Base-by-base conservation (phyloP, 2,329 filamentous ascomycete species). In the Alternaria sp. region DNA sequence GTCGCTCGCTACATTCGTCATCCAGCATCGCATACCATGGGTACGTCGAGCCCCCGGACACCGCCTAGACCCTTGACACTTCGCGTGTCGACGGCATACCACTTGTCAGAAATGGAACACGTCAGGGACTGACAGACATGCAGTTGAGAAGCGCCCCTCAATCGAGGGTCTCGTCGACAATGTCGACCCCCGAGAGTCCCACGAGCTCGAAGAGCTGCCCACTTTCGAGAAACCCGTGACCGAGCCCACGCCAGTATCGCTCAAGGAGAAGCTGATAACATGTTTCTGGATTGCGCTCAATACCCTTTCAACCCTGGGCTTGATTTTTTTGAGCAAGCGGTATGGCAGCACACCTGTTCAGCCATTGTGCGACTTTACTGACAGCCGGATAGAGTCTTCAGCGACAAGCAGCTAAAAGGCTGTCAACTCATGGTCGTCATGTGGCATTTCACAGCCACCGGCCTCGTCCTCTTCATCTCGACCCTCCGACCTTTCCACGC, bases 381-480 rank as follows among this genome's bases (percentile, higher is more conserved):
- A 78, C 68, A 56, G 41, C 5, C 28, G 38, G n/a, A 50, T 65
- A 83, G 81, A 51, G 80, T 81, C 25, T 81, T 83, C 67, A 78
- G 73, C 67, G 81, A 83, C 64, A 65, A 74, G 43, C 81, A 82
- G 63, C 73, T 83, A 59, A 78, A 80, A 58, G 72, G 75, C 22
- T 81, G 80, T 74, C 81, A 82, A 68, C 78, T 83, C 58, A 78
- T 80, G 66, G 81, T 83, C 46, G 81, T 81, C 18, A 82, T 82
- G 78, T 83, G 80, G 81, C 81, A 83, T 66, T 82, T 82, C 62
- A 76, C 78, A 27, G 81, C 80, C 34, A 83, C 81, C 54, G 73
- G 76, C 34, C 75, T 81, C 59, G 80, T 81, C 46, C 77, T 83
- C 43, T 82, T 76, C 68, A 59, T 82, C 54, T 77, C 81, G 2